Percentiles rank a stretch among this genome's conserved stretches.
Conservation (phyloP, 306 rosid species). For the Fagus crenata region DNA sequence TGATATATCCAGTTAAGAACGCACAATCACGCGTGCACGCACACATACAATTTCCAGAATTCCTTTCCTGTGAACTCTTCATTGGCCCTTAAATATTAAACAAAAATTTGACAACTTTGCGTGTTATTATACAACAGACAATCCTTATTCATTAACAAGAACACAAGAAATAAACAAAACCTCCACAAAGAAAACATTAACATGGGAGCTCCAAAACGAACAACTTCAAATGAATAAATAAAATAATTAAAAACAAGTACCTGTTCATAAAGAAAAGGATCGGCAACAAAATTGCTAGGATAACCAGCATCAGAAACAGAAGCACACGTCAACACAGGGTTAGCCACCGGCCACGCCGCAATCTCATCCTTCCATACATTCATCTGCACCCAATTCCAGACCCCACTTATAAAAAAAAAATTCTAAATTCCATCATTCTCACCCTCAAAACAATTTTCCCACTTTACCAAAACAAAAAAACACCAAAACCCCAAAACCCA, state of each 20-base stretch:
- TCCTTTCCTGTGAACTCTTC: neutral
- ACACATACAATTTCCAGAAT: neutral
- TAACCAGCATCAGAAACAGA: conserved; percentile 86
- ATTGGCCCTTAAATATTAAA: neutral
- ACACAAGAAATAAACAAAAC: neutral
- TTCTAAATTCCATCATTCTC: conserved; percentile 16
- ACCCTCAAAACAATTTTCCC: conserved; percentile 1
- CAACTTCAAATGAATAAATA: neutral
- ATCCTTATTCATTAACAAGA: neutral
- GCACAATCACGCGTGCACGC: too few relatives aligned
- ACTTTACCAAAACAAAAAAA: neutral
- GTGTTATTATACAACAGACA: neutral
- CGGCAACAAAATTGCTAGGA: conserved; percentile 97
- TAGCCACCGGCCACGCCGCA: conserved; percentile 97
- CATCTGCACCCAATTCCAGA: conserved; percentile 49
- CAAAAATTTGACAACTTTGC: neutral
- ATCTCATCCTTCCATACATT: conserved; percentile 66
- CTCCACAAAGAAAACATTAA: neutral
- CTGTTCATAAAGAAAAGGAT: conserved; percentile 89
- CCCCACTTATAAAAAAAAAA: conserved; percentile 20
- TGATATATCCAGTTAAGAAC: neutral
- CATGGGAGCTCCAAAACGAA: neutral
- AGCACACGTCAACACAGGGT: conserved; percentile 92
- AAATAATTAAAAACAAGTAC: conserved; percentile 36
- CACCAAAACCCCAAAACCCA: neutral